Percentiles rank a stretch among this genome's conserved stretches.
These are phyloP conservation scores for Agrocybe praecox DNA, from an alignment of 768 basidiomycete species.

Conservation along the genomic window DNA sequence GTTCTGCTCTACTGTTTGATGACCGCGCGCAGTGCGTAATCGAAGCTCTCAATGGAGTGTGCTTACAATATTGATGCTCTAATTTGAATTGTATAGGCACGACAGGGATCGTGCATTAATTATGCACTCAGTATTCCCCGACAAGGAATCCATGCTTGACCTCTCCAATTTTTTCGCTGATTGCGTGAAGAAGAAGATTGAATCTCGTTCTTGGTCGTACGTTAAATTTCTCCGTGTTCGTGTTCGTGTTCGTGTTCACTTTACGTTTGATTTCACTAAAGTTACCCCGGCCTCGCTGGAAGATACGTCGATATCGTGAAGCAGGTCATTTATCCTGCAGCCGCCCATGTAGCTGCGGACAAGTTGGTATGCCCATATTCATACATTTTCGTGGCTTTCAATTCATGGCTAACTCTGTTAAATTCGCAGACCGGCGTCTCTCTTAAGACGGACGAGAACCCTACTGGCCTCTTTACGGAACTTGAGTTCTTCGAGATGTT, in stretches of 20 bases:
- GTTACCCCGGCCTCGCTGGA: conserved; percentile 31
- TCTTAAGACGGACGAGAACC: conserved; percentile 47
- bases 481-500: conserved; percentile 51
- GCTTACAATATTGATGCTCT: not conserved
- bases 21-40: conserved; percentile 27
- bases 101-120: conserved; percentile 29
- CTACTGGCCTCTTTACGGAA: conserved; percentile 44
- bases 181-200: conserved; percentile 27
- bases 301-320: conserved; percentile 48
- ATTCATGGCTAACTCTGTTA: not conserved
- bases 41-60: not conserved
- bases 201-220: conserved; percentile 26
- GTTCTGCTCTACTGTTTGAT: conserved; percentile 42
- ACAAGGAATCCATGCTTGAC: conserved; percentile 25
- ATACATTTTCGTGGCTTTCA: not conserved
- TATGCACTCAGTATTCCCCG: conserved; percentile 38
- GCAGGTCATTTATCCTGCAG: conserved; percentile 49
- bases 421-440: conserved; percentile 40
- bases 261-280: no score
- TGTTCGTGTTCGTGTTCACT: not conserved
- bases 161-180: conserved; percentile 32
- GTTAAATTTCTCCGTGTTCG: no score
- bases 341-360: conserved; percentile 40
- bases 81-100: conserved; percentile 23
- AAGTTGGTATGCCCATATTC: conserved; percentile 8